phyloP scores from a whole-genome alignment of 2,329 filamentous ascomycete genomes.

The Tolypocladium sp. region DNA sequence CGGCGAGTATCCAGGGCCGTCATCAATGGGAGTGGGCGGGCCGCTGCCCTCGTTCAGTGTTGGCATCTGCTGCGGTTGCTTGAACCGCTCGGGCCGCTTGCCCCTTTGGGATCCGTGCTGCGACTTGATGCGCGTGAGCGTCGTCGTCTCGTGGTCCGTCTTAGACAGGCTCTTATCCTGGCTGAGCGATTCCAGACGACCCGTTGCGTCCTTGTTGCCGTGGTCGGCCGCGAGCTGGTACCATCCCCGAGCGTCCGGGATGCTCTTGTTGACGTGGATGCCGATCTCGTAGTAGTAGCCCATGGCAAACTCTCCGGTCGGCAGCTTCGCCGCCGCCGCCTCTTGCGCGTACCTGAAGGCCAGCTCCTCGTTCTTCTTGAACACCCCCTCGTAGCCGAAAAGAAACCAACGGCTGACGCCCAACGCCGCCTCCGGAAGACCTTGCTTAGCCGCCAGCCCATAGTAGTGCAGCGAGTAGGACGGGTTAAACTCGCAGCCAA shows the following conservation, averaged over 20 bases:
- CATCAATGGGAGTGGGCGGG: slow-evolving; percentile 17
- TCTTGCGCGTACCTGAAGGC: slow-evolving; percentile 86
- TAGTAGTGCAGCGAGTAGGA: slow-evolving; percentile 93
- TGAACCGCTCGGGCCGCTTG: slow-evolving; percentile 50
- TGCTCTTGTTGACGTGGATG: slow-evolving; percentile 76
- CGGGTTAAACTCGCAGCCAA: slow-evolving; percentile 92
- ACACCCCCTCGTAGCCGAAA: slow-evolving; percentile 85
- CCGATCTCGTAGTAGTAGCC: slow-evolving; percentile 98
- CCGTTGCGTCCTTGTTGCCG: slow-evolving; percentile 81
- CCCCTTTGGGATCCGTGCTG: slow-evolving; percentile 63
- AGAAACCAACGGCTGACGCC: slow-evolving; percentile 98
- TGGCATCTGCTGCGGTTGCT: slow-evolving; percentile 39
- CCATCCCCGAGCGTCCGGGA: slow-evolving; percentile 78
- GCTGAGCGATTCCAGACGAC: slow-evolving; percentile 74
- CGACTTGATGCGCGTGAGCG: slow-evolving; percentile 79
- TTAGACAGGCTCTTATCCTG: slow-evolving; percentile 79
- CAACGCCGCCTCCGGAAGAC: slow-evolving; percentile 87
- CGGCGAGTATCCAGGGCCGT: slow-evolving; percentile 7
- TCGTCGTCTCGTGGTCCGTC: slow-evolving; percentile 85
- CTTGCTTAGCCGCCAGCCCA: slow-evolving; percentile 81
- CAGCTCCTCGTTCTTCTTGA: slow-evolving; percentile 90
- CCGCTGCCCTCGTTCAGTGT: slow-evolving; percentile 35
- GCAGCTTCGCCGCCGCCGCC: slow-evolving; percentile 70
- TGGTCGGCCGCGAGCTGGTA: slow-evolving; percentile 83
- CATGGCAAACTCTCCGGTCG: slow-evolving; percentile 91